Base-by-base conservation (phyloP, 148 eudicot genomes). In the Chenopodium formosanum region DNA sequence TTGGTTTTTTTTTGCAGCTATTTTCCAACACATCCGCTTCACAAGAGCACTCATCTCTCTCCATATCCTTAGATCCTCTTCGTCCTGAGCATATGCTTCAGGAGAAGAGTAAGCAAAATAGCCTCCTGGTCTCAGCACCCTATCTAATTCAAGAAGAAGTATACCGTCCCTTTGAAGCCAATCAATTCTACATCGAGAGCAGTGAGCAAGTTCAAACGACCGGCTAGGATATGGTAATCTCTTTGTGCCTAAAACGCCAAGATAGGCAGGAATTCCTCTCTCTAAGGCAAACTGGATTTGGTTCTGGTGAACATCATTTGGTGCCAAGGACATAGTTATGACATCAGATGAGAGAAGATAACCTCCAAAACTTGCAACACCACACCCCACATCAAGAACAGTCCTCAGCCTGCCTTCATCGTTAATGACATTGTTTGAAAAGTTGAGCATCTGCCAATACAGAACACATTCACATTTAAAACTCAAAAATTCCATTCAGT, bases 161-260 rank as follows among this genome's bases (percentile, higher is more conserved):
- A 97, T 87, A n/a, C 99, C 99, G 77, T 94, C 99, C 85, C 99
- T 87, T 89, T 97, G 99, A 79, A 97, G 95, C 99, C 99, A 97
- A 88, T 97, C 99, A 63, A 97, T 94, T 83, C 99, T 94, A 88
- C 99, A 97, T 65, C 99, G 91, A 80, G 99, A 97, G 87, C 99
- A 97, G 84, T 97, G 99, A 84, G 98, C 95, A 34, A 97, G 88
- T 84, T 97, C 99, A 82, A 97, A 97, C 12, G 99, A 97, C 70
- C 99, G 87, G 86, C 99, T 97, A 13, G 99, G 99, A 79, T 97
- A 97, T 37, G 99, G 98, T 79, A 97, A 92, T 88, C 99, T 91
- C 88, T 94, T 94, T n/a, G 98, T 97, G 79, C 99, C 99, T 73
- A 97, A 85, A 81, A 97, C 98, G 69, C 99, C 99, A 64, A 97